Conservation (phyloP, 2,329 filamentous ascomycete genomes). For the Botryosphaeria dothidea region DNA sequence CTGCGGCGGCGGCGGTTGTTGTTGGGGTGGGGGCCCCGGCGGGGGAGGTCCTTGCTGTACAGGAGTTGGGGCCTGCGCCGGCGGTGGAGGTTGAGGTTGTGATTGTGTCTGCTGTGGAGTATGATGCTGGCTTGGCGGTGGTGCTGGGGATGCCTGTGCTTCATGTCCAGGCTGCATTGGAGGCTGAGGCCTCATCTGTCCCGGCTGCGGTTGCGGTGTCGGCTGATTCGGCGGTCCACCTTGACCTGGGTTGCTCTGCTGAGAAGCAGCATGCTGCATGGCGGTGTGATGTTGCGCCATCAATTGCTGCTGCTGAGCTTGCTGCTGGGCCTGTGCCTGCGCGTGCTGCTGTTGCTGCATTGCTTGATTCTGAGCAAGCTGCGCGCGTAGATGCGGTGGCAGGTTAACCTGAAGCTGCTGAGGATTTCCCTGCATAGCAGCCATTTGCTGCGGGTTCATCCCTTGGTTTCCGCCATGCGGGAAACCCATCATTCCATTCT, state of each 20-base stretch:
- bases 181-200: slow-evolving; percentile 40
- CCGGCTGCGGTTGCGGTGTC: slow-evolving; percentile 33
- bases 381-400: slow-evolving; percentile 39
- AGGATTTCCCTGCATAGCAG: slow-evolving; percentile 47
- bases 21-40: slow-evolving; percentile 15
- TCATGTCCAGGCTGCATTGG: slow-evolving; percentile 38
- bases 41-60: slow-evolving; percentile 18
- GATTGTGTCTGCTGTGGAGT: slow-evolving; percentile 39
- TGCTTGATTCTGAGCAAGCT: slow-evolving; percentile 29
- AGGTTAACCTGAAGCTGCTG: slow-evolving; percentile 44
- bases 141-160: slow-evolving; percentile 40
- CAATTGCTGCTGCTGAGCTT: slow-evolving; percentile 42
- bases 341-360: slow-evolving; percentile 48
- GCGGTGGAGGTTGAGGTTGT: slow-evolving; percentile 32
- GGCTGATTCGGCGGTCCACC: slow-evolving; percentile 40
- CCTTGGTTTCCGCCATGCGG: slow-evolving; percentile 55
- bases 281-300: slow-evolving; percentile 40
- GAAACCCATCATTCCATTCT: slow-evolving; percentile 57
- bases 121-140: slow-evolving; percentile 37
- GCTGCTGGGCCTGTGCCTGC: slow-evolving; percentile 40
- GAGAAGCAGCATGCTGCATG: slow-evolving; percentile 52
- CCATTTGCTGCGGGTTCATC: slow-evolving; percentile 55
- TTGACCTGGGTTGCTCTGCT: slow-evolving; percentile 51
- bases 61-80: slow-evolving; percentile 26
- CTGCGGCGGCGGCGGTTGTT: slow-evolving; percentile 23